Evolutionary conservation across 208 protist genomes (phyloP), one percentile per base, ranked within the genome.

Genomic region (Porcisia deanei): DNA sequence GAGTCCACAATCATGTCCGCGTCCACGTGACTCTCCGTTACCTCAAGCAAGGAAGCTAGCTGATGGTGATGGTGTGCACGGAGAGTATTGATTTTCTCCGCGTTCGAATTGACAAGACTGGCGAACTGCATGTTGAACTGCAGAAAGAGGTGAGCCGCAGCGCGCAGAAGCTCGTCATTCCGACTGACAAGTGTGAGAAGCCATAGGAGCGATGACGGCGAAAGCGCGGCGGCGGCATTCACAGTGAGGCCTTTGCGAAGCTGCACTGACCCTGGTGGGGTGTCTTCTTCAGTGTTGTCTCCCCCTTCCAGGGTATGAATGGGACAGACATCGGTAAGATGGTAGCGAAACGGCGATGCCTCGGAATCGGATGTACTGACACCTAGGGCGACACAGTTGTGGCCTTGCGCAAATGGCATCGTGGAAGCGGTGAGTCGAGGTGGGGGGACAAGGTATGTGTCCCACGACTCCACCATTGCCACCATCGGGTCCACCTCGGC

Each of bases 1-100:
- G 85, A 86, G 73, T 87, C 84, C 18, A 96, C 90, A n/a, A 95
- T 83, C 80, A 93, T 88, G 68, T 89, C 81, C 4, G 57, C 34
- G 45, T 41, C 64, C 3, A 84, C 74, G 45, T 81, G 80, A n/a
- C 52, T 74, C 73, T 82, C 83, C 18, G 80, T 75, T n/a, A 89
- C 85, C 63, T 94, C 87, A 3, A 96, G 70, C 12, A 96, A 64
- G 39, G 85, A 79, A 12, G 75, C 70, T 0, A 96, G 80, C 75
- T 93, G 86, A 58, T 82, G 59, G 57, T 89, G 86, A 22, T 96
- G 92, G 14, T 71, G 76, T 58, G 47, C 72, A 18, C 84, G 88
- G n/a, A 96, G 78, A 30, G 45, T 18, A 43, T 81, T 75, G 16
- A 92, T 65, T 0, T 49, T 79, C 37, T 45, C 47, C 30, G 71